Percentiles rank a stretch among this genome's conserved stretches.
Conservation (phyloP, 1,284 basidiomycete genomes). For the Termitomyces sp. region DNA sequence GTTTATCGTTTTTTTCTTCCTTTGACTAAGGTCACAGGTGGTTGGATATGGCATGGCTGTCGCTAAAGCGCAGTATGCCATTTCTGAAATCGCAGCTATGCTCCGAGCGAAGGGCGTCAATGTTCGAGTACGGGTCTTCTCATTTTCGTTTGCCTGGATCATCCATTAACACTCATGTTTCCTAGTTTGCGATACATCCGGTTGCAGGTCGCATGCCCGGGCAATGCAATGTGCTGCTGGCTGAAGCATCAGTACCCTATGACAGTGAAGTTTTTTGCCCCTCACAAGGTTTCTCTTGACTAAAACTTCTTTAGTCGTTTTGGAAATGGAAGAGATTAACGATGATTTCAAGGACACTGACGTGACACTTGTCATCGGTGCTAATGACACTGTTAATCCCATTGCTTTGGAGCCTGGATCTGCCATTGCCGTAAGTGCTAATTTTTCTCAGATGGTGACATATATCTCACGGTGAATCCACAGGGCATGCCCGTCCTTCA, state of each 20-base stretch:
- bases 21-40: conserved; percentile 40
- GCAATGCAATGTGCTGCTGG: conserved; percentile 82
- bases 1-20: neutral
- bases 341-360: conserved; percentile 84
- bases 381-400: conserved; percentile 88
- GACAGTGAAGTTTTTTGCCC: conserved; percentile 54
- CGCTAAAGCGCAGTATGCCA: conserved; percentile 83
- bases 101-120: conserved; percentile 69
- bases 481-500: conserved; percentile 84
- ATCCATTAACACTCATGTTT: neutral
- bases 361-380: conserved; percentile 79
- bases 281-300: neutral
- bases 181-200: conserved; percentile 56
- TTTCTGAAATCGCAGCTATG: conserved; percentile 73
- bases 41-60: conserved; percentile 89
- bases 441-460: neutral
- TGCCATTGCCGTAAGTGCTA: conserved; percentile 57
- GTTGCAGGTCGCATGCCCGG: conserved; percentile 77
- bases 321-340: conserved; percentile 91
- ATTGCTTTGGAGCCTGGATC: conserved; percentile 83
- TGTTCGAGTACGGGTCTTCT: conserved; percentile 44
- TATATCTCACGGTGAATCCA: neutral
- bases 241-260: conserved; percentile 84
- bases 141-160: conserved; percentile 5
- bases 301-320: conserved; percentile 45